phyloP scores from a whole-genome alignment of 768 basidiomycete species.

The Gloeophyllum trabeum region DNA sequence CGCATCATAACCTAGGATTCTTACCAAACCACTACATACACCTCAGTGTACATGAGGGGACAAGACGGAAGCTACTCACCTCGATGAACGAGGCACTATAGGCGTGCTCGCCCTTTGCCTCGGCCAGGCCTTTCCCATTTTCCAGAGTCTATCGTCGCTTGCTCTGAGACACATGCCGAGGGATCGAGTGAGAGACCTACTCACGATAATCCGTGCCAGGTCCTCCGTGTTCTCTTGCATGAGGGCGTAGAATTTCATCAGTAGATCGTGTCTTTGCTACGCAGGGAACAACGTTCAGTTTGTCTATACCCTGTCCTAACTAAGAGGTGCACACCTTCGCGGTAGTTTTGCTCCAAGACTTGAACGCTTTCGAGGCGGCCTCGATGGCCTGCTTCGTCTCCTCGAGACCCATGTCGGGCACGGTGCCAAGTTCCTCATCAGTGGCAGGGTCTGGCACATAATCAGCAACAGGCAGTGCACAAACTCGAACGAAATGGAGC shows the following conservation, averaged over 20 bases:
- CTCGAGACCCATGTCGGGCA: conserved; percentile 81
- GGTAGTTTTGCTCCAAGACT: conserved; percentile 78
- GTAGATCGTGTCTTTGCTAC: conserved; percentile 73
- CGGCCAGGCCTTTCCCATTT: conserved; percentile 86
- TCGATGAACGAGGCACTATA: conserved; percentile 85
- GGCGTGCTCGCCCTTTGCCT: conserved; percentile 52
- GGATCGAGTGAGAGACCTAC: conserved; percentile 13
- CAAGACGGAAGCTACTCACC: conserved; percentile 26
- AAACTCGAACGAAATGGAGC: neutral
- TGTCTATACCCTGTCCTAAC: too few relatives aligned
- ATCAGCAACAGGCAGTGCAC: conserved; percentile 1
- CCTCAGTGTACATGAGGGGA: neutral
- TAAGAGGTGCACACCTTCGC: conserved; percentile 47
- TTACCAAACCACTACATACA: conserved; percentile 68
- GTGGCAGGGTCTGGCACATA: conserved; percentile 71
- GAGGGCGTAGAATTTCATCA: conserved; percentile 67
- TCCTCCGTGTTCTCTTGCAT: conserved; percentile 85
- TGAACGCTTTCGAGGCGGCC: conserved; percentile 72
- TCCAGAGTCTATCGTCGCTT: conserved; percentile 60
- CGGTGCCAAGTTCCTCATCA: conserved; percentile 66
- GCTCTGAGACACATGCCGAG: neutral
- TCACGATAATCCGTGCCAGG: conserved; percentile 73
- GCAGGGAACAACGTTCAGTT: too few relatives aligned
- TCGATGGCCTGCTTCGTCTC: conserved; percentile 82
- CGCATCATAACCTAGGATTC: conserved; percentile 10